phyloP scores from a whole-genome alignment of 1,139 yeast genomes.

The Debaryomyces psychrophilus region DNA sequence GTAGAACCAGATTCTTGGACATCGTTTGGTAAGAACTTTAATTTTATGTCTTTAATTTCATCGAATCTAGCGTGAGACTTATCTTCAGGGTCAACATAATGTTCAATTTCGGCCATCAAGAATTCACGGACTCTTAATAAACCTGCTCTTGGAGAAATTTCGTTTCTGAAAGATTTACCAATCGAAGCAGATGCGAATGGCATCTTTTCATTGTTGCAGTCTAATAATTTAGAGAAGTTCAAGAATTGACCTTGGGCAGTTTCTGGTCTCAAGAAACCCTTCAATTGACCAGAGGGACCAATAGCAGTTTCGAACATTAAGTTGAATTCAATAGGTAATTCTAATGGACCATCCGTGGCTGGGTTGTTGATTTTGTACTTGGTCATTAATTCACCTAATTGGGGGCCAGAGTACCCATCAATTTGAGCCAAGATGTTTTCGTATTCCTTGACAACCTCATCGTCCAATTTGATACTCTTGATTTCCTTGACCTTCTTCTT shows the following conservation, averaged over 20 bases:
- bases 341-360: conserved; percentile 80
- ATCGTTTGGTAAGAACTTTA: conserved; percentile 80
- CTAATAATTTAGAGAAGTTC: conserved; percentile 90
- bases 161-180: conserved; percentile 98
- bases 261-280: conserved; percentile 97
- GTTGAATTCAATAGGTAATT: conserved; percentile 93
- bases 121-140: conserved; percentile 97
- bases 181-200: conserved; percentile 99
- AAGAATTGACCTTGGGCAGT: conserved; percentile 99
- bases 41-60: conserved; percentile 71
- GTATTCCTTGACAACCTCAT: conserved; percentile 74
- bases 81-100: conserved; percentile 90
- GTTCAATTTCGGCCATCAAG: conserved; percentile 99
- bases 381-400: conserved; percentile 83
- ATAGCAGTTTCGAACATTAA: conserved; percentile 99
- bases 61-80: conserved; percentile 81
- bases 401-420: conserved; percentile 92
- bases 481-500: conserved; percentile 97
- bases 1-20: conserved; percentile 87
- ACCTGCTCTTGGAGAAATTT: conserved; percentile 98
- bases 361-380: conserved; percentile 89
- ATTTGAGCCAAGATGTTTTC: conserved; percentile 88
- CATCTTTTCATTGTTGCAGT: conserved; percentile 93
- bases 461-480: conserved; percentile 84
- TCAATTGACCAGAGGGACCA: conserved; percentile 96